phyloP scores from a whole-genome alignment of 176 grass and related monocot species.

The Pontederia paniculata region DNA sequence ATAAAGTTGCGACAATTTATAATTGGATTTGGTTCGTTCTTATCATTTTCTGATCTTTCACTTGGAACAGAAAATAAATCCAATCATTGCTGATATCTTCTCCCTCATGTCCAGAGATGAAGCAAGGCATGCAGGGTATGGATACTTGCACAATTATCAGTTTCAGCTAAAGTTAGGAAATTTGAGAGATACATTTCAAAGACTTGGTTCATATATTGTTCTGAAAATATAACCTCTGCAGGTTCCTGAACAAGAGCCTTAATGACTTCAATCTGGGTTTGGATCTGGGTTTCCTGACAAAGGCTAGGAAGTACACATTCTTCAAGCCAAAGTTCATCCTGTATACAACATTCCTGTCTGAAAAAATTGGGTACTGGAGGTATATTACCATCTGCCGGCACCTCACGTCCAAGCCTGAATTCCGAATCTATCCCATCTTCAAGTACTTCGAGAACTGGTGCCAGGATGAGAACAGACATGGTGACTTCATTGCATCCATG shows the following conservation, averaged over 20 bases:
- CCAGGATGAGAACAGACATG: slow-evolving; percentile 96
- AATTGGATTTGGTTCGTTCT: too few species aligned
- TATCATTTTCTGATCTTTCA: too few species aligned
- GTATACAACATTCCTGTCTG: slow-evolving; percentile 89
- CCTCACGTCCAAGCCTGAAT: slow-evolving; percentile 72
- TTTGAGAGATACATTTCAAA: too few species aligned
- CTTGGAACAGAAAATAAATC: slow-evolving; percentile 81
- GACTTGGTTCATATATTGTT: too few species aligned
- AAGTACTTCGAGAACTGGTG: slow-evolving; percentile 99
- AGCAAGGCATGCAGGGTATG: slow-evolving; percentile 93
- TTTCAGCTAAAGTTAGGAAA: too few species aligned
- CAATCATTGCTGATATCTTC: slow-evolving; percentile 95
- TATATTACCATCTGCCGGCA: slow-evolving; percentile 98
- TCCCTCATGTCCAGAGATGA: slow-evolving; percentile 99
- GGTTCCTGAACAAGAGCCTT: slow-evolving; percentile 94
- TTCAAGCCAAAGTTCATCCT: slow-evolving; percentile 99
- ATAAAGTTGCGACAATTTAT: too few species aligned
- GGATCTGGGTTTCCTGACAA: slow-evolving; percentile 91
- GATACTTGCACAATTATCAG: too few species aligned
- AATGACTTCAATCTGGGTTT: slow-evolving; percentile 96
- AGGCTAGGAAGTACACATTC: slow-evolving; percentile 92
- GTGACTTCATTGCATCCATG: slow-evolving; percentile 87
- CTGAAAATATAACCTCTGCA: too few species aligned
- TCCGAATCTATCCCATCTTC: slow-evolving; percentile 92
- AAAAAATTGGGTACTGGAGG: slow-evolving; percentile 98